A percentile compares a stretch with the other conserved stretches of the same genome.
These are phyloP conservation scores for Nannochloropsis gaditana DNA, from an alignment of 108 stramenopile species.

Conservation along the genomic window DNA sequence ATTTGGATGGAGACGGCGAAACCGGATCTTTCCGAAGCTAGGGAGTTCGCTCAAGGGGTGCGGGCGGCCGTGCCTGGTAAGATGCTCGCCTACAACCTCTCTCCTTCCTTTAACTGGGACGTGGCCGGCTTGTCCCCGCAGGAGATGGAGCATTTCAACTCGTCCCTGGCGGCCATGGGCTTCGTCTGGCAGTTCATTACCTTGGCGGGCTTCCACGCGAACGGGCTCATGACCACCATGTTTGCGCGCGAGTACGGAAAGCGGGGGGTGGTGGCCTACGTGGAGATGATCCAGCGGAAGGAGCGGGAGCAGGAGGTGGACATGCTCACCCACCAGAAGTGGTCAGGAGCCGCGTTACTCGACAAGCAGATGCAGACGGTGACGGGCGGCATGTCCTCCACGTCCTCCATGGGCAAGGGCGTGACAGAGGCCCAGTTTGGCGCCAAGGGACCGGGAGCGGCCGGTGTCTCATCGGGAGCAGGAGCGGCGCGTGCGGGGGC, in stretches of 20 bases:
- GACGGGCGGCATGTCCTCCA: conserved; percentile 75
- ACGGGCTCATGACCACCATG: conserved; percentile 77
- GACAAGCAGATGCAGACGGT: conserved; percentile 77
- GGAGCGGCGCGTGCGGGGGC: not conserved
- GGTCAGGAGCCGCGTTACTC: conserved; percentile 89
- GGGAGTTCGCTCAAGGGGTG: conserved; percentile 46
- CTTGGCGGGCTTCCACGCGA: conserved; percentile 86
- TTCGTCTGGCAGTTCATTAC: conserved; percentile 94
- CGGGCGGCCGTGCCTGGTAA: conserved; percentile 65
- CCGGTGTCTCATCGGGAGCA: not conserved
- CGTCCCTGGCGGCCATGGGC: conserved; percentile 77
- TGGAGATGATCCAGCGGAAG: conserved; percentile 80
- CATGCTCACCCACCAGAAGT: conserved; percentile 83
- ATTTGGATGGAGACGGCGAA: conserved; percentile 92
- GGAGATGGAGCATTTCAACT: conserved; percentile 73
- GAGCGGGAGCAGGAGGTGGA: conserved; percentile 78
- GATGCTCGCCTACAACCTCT: conserved; percentile 90
- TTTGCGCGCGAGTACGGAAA: conserved; percentile 77
- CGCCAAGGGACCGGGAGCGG: not conserved
- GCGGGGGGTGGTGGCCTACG: conserved; percentile 78
- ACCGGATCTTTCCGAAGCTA: conserved; percentile 43
- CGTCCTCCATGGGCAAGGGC: conserved; percentile 72
- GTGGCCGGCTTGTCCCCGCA: conserved; percentile 77
- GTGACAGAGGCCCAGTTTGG: conserved; percentile 45
- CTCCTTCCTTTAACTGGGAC: conserved; percentile 93